Evolutionary conservation across 495 filamentous ascomycete species (phyloP).

Genomic region (Podospora comata): DNA sequence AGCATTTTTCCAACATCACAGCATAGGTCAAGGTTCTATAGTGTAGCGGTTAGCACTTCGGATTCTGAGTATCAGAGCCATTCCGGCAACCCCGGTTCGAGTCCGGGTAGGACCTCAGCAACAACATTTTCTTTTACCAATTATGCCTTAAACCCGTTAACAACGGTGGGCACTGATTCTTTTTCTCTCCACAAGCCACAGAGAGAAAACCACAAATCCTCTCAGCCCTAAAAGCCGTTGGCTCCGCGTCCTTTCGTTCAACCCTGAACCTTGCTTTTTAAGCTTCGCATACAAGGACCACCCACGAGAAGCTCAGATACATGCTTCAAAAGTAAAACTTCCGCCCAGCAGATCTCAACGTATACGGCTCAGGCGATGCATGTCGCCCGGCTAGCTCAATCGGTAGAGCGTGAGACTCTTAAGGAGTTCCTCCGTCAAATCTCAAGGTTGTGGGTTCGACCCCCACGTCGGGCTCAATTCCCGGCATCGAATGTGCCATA

Average conservation of each 20-base stretch:
- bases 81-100: conserved; percentile 36
- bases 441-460: conserved; percentile 8
- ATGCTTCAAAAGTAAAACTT: neutral
- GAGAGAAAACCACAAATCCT: neutral
- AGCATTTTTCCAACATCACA: neutral
- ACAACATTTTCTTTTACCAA: neutral
- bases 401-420: conserved; percentile 83
- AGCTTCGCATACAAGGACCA: neutral
- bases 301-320: neutral
- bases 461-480: conserved; percentile 7
- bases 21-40: neutral
- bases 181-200: neutral
- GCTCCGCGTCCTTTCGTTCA: neutral
- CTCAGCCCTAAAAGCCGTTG: neutral
- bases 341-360: neutral
- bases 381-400: conserved; percentile 65
- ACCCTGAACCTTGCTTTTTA: neutral
- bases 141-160: too few relatives aligned
- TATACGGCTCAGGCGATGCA: neutral
- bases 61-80: conserved; percentile 17
- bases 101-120: conserved; percentile 33
- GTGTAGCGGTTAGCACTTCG: conserved; percentile 21
- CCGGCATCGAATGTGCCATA: conserved; percentile 1
- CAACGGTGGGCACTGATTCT: too few relatives aligned
- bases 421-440: conserved; percentile 32